phyloP scores from a whole-genome alignment of 164 flowering plant species.

The Saururus chinensis region DNA sequence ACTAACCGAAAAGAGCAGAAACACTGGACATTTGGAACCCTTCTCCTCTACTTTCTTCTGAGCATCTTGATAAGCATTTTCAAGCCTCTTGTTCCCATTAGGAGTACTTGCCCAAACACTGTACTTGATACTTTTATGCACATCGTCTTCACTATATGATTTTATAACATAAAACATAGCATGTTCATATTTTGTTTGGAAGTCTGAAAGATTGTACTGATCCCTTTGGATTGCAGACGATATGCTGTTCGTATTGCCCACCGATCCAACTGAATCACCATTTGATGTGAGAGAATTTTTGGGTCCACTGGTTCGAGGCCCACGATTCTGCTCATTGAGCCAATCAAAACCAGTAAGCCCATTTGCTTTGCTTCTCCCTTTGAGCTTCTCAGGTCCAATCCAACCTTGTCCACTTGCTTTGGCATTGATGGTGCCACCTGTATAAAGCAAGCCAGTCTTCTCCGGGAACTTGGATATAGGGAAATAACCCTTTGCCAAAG shows the following conservation, averaged over 20 bases:
- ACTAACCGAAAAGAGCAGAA: constrained; percentile 74
- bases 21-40: constrained; percentile 45
- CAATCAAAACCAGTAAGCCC: constrained; percentile 22
- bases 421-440: constrained; percentile 18
- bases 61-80: constrained; percentile 54
- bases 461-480: constrained; percentile 22
- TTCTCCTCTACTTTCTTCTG: constrained; percentile 26
- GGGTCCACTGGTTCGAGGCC: constrained; percentile 32
- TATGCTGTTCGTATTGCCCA: constrained; percentile 11
- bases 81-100: constrained; percentile 71
- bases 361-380: constrained; percentile 25
- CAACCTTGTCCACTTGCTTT: constrained; percentile 27
- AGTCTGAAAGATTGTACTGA: constrained; percentile 48
- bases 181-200: constrained; percentile 39
- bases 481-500: constrained; percentile 22
- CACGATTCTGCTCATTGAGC: constrained; percentile 45
- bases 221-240: constrained; percentile 25
- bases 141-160: constrained; percentile 79
- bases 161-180: constrained; percentile 71
- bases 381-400: constrained; percentile 29
- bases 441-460: constrained; percentile 31
- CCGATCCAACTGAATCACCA: constrained; percentile 14
- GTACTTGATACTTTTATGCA: constrained; percentile 78
- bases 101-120: constrained; percentile 84
- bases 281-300: constrained; percentile 16